phyloP scores from a whole-genome alignment of 257 asterid species.

The Echium plantagineum region DNA sequence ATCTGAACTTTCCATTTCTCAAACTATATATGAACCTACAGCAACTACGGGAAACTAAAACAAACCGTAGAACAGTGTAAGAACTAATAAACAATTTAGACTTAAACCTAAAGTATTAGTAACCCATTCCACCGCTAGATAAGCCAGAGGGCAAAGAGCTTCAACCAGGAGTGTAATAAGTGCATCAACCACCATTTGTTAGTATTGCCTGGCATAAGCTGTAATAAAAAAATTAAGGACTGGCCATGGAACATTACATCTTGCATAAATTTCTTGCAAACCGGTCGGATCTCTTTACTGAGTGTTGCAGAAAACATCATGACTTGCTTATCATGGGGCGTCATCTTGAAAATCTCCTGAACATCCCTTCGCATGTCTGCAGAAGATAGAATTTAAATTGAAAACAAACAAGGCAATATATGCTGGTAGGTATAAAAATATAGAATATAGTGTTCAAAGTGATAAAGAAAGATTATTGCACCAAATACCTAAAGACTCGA shows the following conservation, averaged over 20 bases:
- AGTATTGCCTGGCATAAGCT: slow-evolving; percentile 29
- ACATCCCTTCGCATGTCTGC: slow-evolving; percentile 91
- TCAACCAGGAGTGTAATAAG: slow-evolving; percentile 30
- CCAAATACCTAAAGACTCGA: slow-evolving; percentile 64
- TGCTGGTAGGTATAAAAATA: too few species aligned
- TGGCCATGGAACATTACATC: slow-evolving; percentile 86
- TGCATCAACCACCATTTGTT: slow-evolving; percentile 41
- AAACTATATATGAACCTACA: not conserved
- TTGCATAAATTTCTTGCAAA: slow-evolving; percentile 95
- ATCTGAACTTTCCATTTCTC: not conserved
- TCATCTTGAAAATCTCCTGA: slow-evolving; percentile 86
- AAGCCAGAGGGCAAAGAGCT: not conserved
- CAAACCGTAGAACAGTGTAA: not conserved
- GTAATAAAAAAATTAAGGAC: slow-evolving; percentile 49
- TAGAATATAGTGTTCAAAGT: too few species aligned
- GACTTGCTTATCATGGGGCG: slow-evolving; percentile 92
- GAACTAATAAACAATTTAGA: not conserved
- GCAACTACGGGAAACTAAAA: not conserved
- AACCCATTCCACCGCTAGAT: not conserved
- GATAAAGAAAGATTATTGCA: not conserved
- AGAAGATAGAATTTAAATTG: not conserved
- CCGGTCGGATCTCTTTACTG: slow-evolving; percentile 88
- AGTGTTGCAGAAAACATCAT: slow-evolving; percentile 98
- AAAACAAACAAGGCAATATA: too few species aligned
- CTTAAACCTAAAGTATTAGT: not conserved